Evolutionary conservation across 495 filamentous ascomycete species (phyloP), one percentile per base, ranked within the genome.

Genomic region (Xylaria palmicola): DNA sequence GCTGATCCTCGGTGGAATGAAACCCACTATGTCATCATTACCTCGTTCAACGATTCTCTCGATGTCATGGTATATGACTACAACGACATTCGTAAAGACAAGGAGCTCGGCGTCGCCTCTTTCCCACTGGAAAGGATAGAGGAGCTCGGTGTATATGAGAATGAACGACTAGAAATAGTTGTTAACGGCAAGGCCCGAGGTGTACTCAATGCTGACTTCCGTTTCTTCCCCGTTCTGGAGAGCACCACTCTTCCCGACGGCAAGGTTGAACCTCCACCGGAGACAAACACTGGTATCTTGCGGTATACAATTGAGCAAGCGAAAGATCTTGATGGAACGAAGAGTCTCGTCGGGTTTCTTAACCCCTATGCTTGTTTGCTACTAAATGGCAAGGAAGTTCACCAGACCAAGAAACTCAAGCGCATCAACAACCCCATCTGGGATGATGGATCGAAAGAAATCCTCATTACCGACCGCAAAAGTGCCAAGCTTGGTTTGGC

Each of bases 381-480:
- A 4, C 82, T 99, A 59, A 98, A 99, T 69, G 88, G 89, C 26
- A 96, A 92, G 75, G 87, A 93, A 64, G 83, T 98, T 13, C 89
- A 93, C 63, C 81, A 81, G 44, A 92, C 91, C 29, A 89, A 89
- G 73, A 96, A 90, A 68, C 81, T 97, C 61, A 98, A 97, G 82
- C 88, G 93, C 29, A 97, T 91, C 56, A 99, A 98, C 78, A 92
- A 94, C 68, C 94, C 94, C 6, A 88, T 97, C 62, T 99, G 90
- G 85, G 88, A 92, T 37, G 85, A 96, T 69, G 89, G 88, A 2
- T 88, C 87, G 59, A 96, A 96, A 76, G 94, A 98, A 68, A 82
- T 98, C 63, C 81, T 99, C 56, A 89, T 99, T 67, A 97, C 92
- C 0, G 91, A 99, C 70, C 86, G 91, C 39, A 97, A 93, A 80